Evolutionary conservation across 2,329 filamentous ascomycete species (phyloP).

Genomic region (Periconia sp.): DNA sequence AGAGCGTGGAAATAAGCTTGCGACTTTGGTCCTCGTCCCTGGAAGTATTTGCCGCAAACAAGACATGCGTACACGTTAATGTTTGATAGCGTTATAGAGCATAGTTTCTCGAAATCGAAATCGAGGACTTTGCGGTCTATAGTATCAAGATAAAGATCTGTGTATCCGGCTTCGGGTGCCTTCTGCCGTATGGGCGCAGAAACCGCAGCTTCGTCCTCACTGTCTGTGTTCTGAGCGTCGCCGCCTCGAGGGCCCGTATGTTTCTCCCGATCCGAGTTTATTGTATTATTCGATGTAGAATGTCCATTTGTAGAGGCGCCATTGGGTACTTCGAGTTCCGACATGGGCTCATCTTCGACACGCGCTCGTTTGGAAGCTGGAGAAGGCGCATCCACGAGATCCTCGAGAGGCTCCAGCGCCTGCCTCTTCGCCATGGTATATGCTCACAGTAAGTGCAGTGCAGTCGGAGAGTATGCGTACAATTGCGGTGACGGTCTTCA

Average conservation of each 20-base stretch:
- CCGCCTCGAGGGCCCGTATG: conserved; percentile 31
- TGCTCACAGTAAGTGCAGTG: background rate
- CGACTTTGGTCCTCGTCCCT: conserved; percentile 89
- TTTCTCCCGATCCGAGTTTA: too few species aligned
- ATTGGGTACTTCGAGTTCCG: conserved; percentile 24
- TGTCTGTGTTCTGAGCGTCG: conserved; percentile 19
- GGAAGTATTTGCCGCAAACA: conserved; percentile 96
- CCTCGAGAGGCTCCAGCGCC: conserved; percentile 50
- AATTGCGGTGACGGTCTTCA: background rate
- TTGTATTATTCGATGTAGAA: too few species aligned
- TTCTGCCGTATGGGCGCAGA: conserved; percentile 65
- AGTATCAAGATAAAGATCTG: conserved; percentile 95
- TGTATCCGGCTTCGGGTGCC: conserved; percentile 83
- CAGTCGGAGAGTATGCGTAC: background rate
- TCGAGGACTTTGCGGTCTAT: conserved; percentile 91
- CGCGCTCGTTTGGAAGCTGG: conserved; percentile 52
- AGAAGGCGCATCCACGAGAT: conserved; percentile 43
- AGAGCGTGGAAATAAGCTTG: conserved; percentile 97
- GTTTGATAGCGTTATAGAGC: conserved; percentile 92
- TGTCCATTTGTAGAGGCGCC: conserved; percentile 29
- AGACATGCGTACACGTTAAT: conserved; percentile 99
- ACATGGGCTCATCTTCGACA: conserved; percentile 47
- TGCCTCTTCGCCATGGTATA: conserved; percentile 50
- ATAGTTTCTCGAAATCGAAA: conserved; percentile 98
- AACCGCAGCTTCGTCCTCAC: conserved; percentile 43